A percentile compares a stretch with the other conserved stretches of the same genome.
phyloP scores from a whole-genome alignment of 1,139 yeast genomes.

The Scheffersomyces illinoinensis region DNA sequence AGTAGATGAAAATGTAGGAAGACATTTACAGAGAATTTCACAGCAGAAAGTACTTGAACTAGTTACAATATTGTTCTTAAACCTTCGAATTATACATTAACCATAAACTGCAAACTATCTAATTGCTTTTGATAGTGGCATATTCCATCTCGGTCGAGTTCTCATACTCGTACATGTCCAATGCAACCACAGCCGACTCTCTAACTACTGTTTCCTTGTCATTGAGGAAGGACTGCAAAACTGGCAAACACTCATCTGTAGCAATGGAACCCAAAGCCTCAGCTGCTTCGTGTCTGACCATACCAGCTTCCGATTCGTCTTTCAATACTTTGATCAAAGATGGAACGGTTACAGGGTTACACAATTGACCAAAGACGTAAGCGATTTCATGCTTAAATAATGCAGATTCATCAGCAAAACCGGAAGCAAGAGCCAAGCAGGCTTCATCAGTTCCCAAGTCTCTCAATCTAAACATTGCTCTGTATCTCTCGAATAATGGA shows the following conservation, averaged over 20 bases:
- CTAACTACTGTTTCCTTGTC: conserved; percentile 90
- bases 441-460: conserved; percentile 95
- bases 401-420: conserved; percentile 88
- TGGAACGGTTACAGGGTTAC: conserved; percentile 92
- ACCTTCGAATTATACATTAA: neutral
- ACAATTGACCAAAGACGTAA: conserved; percentile 95
- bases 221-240: conserved; percentile 72
- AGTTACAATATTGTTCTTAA: neutral
- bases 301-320: conserved; percentile 81
- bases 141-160: conserved; percentile 83
- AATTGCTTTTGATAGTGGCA: conserved; percentile 40
- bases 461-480: conserved; percentile 97
- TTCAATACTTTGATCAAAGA: conserved; percentile 78
- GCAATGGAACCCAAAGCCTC: conserved; percentile 98
- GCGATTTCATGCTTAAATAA: conserved; percentile 97
- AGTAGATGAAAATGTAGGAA: neutral
- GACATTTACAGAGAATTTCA: conserved; percentile 5
- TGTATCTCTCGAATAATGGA: conserved; percentile 89
- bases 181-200: conserved; percentile 94
- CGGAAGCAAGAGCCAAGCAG: conserved; percentile 85
- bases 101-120: neutral
- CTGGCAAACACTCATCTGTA: conserved; percentile 92
- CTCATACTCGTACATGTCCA: conserved; percentile 97
- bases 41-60: neutral
- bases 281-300: conserved; percentile 99